Evolutionary conservation across 768 basidiomycete species (phyloP).

Genomic region (Clitopilus hobsonii): DNA sequence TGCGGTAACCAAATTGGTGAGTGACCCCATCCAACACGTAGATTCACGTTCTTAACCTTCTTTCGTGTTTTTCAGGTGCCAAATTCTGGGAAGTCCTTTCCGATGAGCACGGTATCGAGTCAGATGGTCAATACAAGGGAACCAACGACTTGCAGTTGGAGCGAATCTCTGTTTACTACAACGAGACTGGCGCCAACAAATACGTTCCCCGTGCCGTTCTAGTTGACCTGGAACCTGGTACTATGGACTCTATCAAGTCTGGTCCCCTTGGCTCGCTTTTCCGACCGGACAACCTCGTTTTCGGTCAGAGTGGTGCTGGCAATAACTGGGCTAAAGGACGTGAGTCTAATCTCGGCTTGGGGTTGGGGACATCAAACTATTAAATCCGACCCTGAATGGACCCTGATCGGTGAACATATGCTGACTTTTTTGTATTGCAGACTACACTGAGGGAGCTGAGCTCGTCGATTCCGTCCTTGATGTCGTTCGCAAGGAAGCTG

Average conservation of each 20-base stretch:
- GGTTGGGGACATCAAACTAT: neutral
- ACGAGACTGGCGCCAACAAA: constrained; percentile 91
- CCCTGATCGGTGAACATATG: neutral
- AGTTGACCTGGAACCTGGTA: constrained; percentile 96
- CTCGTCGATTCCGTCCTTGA: constrained; percentile 97
- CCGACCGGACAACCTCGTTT: constrained; percentile 98
- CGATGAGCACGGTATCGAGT: constrained; percentile 95
- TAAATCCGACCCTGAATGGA: neutral
- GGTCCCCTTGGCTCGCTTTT: constrained; percentile 89
- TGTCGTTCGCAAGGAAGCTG: constrained; percentile 98
- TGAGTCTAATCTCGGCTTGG: constrained; percentile 39
- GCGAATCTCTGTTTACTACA: constrained; percentile 97
- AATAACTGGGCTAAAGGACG: constrained; percentile 99
- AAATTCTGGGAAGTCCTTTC: constrained; percentile 98
- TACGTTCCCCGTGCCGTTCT: constrained; percentile 98
- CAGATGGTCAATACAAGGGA: constrained; percentile 92
- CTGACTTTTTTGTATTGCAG: constrained; percentile 26
- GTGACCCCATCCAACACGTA: constrained; percentile 24
- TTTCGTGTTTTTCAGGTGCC: constrained; percentile 53
- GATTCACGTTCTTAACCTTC: constrained; percentile 15
- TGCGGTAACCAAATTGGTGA: constrained; percentile 99
- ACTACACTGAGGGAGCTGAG: constrained; percentile 96
- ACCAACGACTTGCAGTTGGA: constrained; percentile 94
- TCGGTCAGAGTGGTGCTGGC: constrained; percentile 96
- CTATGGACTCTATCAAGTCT: constrained; percentile 89